phyloP scores from a whole-genome alignment of 768 basidiomycete species.

The Phanerochaete carnosa region DNA sequence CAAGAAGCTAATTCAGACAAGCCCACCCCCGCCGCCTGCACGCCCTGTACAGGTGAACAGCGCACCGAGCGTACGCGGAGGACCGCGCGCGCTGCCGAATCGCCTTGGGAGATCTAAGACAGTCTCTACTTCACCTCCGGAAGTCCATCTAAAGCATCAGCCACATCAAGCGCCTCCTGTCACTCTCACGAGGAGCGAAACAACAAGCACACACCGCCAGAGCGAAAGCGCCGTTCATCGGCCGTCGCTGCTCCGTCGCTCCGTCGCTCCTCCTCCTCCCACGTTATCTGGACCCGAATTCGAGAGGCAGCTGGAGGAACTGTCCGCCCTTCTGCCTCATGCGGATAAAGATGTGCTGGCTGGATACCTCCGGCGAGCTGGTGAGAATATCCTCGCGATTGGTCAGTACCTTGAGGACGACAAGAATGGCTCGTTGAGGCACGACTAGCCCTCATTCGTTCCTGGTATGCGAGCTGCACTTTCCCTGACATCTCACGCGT shows the following conservation, averaged over 20 bases:
- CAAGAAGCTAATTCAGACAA: slow-evolving; percentile 34
- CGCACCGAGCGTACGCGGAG: slow-evolving; percentile 63
- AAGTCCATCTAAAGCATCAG: slow-evolving; percentile 29
- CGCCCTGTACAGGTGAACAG: slow-evolving; percentile 30
- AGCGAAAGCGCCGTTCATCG: slow-evolving; percentile 24
- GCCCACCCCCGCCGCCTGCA: slow-evolving; percentile 25
- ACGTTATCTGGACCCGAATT: slow-evolving; percentile 45
- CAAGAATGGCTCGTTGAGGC: slow-evolving; percentile 62
- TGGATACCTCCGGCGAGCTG: slow-evolving; percentile 68
- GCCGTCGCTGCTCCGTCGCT: slow-evolving; percentile 30
- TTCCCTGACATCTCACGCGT: not conserved
- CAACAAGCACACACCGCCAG: slow-evolving; percentile 24
- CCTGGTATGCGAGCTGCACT: not conserved
- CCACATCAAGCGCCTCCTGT: slow-evolving; percentile 17
- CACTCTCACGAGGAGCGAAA: slow-evolving; percentile 10
- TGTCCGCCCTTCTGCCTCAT: slow-evolving; percentile 67
- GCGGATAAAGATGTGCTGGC: slow-evolving; percentile 66
- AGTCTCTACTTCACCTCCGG: slow-evolving; percentile 40
- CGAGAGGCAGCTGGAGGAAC: slow-evolving; percentile 63
- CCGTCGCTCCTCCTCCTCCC: slow-evolving; percentile 8
- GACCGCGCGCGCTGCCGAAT: slow-evolving; percentile 63
- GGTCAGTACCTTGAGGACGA: slow-evolving; percentile 85
- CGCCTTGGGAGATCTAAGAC: slow-evolving; percentile 69
- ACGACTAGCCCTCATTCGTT: slow-evolving; percentile 8
- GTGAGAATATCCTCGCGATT: slow-evolving; percentile 82